A percentile compares a stretch with the other conserved stretches of the same genome.
phyloP scores from a whole-genome alignment of 2,329 filamentous ascomycete species.

The Pseudogymnoascus sp. region DNA sequence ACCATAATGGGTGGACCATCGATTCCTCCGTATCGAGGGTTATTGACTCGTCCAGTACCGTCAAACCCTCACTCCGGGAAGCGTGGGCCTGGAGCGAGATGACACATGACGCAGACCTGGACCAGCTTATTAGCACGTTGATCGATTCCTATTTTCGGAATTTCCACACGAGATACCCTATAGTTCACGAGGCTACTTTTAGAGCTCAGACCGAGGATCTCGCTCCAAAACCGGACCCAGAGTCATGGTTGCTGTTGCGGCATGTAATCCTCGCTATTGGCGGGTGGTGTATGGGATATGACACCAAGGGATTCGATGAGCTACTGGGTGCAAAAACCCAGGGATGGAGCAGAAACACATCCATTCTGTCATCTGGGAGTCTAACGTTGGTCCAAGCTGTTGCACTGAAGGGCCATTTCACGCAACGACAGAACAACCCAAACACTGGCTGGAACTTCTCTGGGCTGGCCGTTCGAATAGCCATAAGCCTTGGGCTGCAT shows the following conservation, averaged over 20 bases:
- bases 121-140: slow-evolving; percentile 1
- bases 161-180: slow-evolving; percentile 42
- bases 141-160: slow-evolving; percentile 39
- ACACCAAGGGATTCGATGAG: slow-evolving; percentile 27
- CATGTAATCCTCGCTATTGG: slow-evolving; percentile 35
- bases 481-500: slow-evolving; percentile 42
- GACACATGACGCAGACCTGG: slow-evolving; percentile 1
- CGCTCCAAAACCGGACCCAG: slow-evolving; percentile 27
- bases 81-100: slow-evolving; percentile 15
- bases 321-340: slow-evolving; percentile 29
- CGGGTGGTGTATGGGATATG: slow-evolving; percentile 31
- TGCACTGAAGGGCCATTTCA: slow-evolving; percentile 35
- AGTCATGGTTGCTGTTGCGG: slow-evolving; percentile 32
- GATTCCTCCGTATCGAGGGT: slow-evolving; percentile 18
- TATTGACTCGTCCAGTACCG: slow-evolving; percentile 24
- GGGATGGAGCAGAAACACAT: slow-evolving; percentile 28
- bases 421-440: slow-evolving; percentile 43
- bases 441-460: slow-evolving; percentile 45
- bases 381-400: slow-evolving; percentile 31
- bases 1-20: slow-evolving; percentile 25
- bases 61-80: slow-evolving; percentile 15
- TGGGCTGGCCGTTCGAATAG: slow-evolving; percentile 42
- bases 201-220: slow-evolving; percentile 34
- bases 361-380: slow-evolving; percentile 32
- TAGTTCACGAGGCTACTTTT: slow-evolving; percentile 42